These are phyloP conservation scores for Clarireedia monteithiana DNA, from an alignment of 2,329 filamentous ascomycete genomes.

Conservation along the genomic window DNA sequence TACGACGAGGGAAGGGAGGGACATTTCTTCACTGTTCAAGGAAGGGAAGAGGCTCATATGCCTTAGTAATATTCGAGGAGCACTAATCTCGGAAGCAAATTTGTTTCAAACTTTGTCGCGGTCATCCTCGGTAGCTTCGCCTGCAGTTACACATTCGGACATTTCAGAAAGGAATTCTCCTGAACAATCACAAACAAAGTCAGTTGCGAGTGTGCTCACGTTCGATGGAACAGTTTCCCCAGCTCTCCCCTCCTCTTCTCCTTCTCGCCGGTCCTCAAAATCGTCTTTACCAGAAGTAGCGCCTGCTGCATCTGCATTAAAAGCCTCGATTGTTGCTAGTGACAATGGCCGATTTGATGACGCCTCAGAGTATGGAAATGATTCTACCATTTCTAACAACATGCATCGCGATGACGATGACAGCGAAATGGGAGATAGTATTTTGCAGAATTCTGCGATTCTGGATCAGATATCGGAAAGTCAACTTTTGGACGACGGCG, in stretches of 20 bases:
- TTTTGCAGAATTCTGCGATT: constrained; percentile 26
- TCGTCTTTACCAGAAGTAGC: constrained; percentile 12
- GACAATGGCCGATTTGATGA: constrained; percentile 29
- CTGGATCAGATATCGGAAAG: constrained; percentile 28
- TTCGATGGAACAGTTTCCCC: constrained; percentile 17
- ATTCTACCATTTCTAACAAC: constrained; percentile 19
- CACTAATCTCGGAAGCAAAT: constrained; percentile 59
- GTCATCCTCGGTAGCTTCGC: constrained; percentile 51
- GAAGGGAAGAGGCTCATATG: constrained; percentile 59
- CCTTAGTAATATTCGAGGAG: constrained; percentile 55
- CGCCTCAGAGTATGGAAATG: constrained; percentile 27
- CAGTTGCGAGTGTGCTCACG: constrained; percentile 26
- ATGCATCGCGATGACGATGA: constrained; percentile 11
- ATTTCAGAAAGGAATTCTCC: constrained; percentile 25
- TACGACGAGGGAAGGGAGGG: constrained; percentile 22
- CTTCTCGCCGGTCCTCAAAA: constrained; percentile 14
- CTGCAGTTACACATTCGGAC: constrained; percentile 41
- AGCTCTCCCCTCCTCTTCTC: constrained; percentile 12
- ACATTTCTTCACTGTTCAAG: constrained; percentile 33
- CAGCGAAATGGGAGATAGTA: constrained; percentile 23
- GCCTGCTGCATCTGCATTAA: constrained; percentile 3
- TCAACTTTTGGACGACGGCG: constrained; percentile 21
- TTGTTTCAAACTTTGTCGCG: constrained; percentile 53
- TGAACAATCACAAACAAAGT: constrained; percentile 27
- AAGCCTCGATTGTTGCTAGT: constrained; percentile 20